Base-by-base conservation (phyloP, 2,329 filamentous ascomycete species). In the Incumbomyces lentus region DNA sequence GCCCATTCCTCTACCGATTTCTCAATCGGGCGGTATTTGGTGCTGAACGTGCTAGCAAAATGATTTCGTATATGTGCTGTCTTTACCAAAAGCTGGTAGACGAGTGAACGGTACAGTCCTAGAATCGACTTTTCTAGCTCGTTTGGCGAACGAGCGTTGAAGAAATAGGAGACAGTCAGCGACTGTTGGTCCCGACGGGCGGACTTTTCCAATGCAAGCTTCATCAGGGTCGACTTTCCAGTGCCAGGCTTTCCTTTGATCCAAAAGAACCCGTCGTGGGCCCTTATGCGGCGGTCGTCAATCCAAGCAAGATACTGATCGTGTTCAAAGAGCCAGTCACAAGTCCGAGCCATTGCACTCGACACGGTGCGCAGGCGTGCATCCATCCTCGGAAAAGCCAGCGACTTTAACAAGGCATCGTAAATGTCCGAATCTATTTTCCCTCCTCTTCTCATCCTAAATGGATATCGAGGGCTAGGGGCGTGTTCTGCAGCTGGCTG, bases 91-190 rank as follows among this genome's bases (percentile, higher is more conserved):
- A 35, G 13, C 16, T 35, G 33, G 11, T 35, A 17, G 4, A 35
- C 33, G 13, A 35, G 33, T 35, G 72, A 72, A 2, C 73, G 64
- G 50, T 75, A 76, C 58, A 79, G 65, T 0, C 76, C 75, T 0
- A 59, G 22, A 0, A 64, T 61, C 0, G 72, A 67, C 44, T 62
- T 73, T 39, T 78, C 71, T 8, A 72, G 55, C 4, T 58, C 31
- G 0, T 60, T 58, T 6, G 42, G 18, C 0, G 70, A 71, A 45
- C 68, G 58, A 0, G 70, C 70, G 46, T 73, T 69, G 61, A 75
- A 75, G 60, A 73, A 75, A 54, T 73, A 75, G 0, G 64, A 67
- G 1, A 71, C 47, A 12, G 33, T 12, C 13, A 35, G 13, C 33
- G 13, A 35, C 5, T 35, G 13, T 30, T 34, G 18, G 12, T 31